phyloP scores from a whole-genome alignment of 805 yeast species.

The Starmerella bombi region DNA sequence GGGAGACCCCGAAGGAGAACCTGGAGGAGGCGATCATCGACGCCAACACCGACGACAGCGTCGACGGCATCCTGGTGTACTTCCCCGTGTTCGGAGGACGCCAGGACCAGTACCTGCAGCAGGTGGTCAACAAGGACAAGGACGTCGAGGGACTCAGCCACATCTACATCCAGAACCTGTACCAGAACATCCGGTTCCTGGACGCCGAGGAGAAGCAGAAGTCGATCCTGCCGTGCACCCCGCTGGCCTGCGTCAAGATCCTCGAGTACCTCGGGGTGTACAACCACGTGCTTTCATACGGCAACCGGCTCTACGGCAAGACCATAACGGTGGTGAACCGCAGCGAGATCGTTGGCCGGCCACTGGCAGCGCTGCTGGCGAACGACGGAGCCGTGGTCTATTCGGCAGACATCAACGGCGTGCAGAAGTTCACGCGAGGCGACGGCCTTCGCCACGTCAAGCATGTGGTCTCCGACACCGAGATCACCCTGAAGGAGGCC shows the following conservation, averaged over 20 bases:
- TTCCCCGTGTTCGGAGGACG: constrained; percentile 94
- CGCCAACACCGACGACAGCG: constrained; percentile 63
- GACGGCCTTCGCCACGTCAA: constrained; percentile 70
- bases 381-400: constrained; percentile 96
- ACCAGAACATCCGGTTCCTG: constrained; percentile 78
- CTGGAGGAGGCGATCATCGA: constrained; percentile 70
- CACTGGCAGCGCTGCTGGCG: constrained; percentile 87
- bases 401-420: constrained; percentile 75
- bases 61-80: constrained; percentile 91
- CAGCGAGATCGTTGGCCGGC: constrained; percentile 95
- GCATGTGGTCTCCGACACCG: constrained; percentile 62
- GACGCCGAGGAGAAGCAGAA: constrained; percentile 56
- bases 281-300: constrained; percentile 68
- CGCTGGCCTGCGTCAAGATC: constrained; percentile 85
- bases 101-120: constrained; percentile 92
- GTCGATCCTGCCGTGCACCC: constrained; percentile 91
- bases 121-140: constrained; percentile 76
- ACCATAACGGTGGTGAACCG: constrained; percentile 83
- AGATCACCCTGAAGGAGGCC: constrained; percentile 43
- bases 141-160: constrained; percentile 95
- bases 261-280: constrained; percentile 82
- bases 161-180: constrained; percentile 82
- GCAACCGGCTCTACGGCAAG: constrained; percentile 86
- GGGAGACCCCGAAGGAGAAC: constrained; percentile 63
- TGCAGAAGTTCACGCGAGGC: constrained; percentile 88